Evolutionary conservation across 140 eudicot genomes (phyloP), one percentile per base, ranked within the genome.

Genomic region (Erigeron philadelphicus): DNA sequence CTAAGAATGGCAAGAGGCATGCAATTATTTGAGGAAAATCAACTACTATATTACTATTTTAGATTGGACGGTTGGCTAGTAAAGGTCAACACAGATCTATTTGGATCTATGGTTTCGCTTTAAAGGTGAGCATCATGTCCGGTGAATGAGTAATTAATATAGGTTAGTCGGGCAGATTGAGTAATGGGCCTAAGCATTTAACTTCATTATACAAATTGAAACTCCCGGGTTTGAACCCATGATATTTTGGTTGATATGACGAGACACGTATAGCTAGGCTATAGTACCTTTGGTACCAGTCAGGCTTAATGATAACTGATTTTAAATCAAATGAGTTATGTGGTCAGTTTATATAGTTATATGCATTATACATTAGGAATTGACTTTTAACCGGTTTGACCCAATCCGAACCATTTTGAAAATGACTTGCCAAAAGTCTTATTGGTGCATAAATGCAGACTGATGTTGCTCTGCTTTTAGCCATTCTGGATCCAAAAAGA

Each of bases 21-120:
- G 81, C 69, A 77, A 71, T 71, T 52, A 77, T 64, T 53, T 35
- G 41, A 35, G 72, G 80, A 11, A 60, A 49, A 19, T 60, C 3
- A 49, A 67, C 46, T 11, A 52, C 49, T 48, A 59, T 17, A 18
- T 18, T 60, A 38, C 42, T 38, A 44, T 54, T 17, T n/a, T 41
- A 23, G 31, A 7, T 1, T 40, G 58, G 66, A 42, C 58, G 61
- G 68, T 67, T 38, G 48, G 61, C 46, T 66, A 49, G 45, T 45
- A 67, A 54, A 31, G 50, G 49, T 74, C 67, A 74, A 65, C 55
- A 38, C 64, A 47, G 44, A 64, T 73, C 45, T 41, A 19, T 10
- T 61, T 62, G 64, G 59, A 50, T 47, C 61, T 46, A 47, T 45
- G 8, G 23, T 15, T 61, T 35, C 49, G 5, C 42, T 48, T 61